A percentile compares a stretch with the other conserved stretches of the same genome.
Conservation (phyloP, 2,329 filamentous ascomycete genomes). For the Lachnellula hyalina region DNA sequence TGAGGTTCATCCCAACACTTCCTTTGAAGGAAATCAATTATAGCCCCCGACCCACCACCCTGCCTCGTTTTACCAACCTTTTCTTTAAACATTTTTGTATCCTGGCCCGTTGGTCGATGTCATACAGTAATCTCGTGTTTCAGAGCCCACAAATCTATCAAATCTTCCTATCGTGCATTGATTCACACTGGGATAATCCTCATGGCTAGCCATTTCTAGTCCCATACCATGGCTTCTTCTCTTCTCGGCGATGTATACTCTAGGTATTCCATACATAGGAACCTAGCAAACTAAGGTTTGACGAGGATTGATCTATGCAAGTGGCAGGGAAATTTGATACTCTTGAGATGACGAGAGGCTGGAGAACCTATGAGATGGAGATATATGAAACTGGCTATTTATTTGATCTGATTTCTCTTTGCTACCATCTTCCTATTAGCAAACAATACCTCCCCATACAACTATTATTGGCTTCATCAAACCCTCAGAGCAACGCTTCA, state of each 20-base stretch:
- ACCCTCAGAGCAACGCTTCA: slow-evolving; percentile 3
- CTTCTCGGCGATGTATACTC: slow-evolving; percentile 4
- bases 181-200: slow-evolving; percentile 17
- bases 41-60: too few species aligned
- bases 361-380: slow-evolving; percentile 3
- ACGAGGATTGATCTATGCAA: slow-evolving; percentile 11
- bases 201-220: slow-evolving; percentile 10
- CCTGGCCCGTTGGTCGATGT: slow-evolving; percentile 9
- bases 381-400: slow-evolving; percentile 15
- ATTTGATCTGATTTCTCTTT: slow-evolving; percentile 10
- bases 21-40: too few species aligned
- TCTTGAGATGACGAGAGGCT: slow-evolving; percentile 13
- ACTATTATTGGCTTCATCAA: neutral
- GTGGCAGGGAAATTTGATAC: slow-evolving; percentile 11
- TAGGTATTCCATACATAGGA: slow-evolving; percentile 1
- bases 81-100: slow-evolving; percentile 3
- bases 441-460: neutral
- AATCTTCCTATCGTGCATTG: slow-evolving; percentile 17
- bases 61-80: too few species aligned
- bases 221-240: slow-evolving; percentile 3
- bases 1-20: slow-evolving; percentile 14
- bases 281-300: slow-evolving; percentile 6
- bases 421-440: neutral
- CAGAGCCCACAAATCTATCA: slow-evolving; percentile 2
- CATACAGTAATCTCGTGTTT: slow-evolving; percentile 8